Percentiles rank a stretch among this genome's conserved stretches.
Conservation (phyloP, 2,329 filamentous ascomycete genomes). For the Trichophaea hybrida region DNA sequence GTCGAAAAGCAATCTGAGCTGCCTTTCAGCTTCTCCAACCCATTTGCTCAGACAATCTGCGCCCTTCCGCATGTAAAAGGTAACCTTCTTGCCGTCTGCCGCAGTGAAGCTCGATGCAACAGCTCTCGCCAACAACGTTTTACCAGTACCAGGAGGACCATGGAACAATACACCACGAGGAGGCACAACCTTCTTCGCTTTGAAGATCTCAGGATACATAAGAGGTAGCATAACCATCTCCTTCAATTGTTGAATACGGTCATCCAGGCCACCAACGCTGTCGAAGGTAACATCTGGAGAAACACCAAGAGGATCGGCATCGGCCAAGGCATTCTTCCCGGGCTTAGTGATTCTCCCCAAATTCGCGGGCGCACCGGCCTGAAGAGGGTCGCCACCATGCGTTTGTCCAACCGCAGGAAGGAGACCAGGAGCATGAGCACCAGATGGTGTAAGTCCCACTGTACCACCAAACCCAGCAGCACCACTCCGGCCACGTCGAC, state of each 20-base stretch:
- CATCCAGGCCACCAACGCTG: conserved; percentile 79
- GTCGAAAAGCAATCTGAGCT: conserved; percentile 83
- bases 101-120: conserved; percentile 74
- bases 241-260: conserved; percentile 92
- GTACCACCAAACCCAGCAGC: conserved; percentile 18
- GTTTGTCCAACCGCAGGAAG: conserved; percentile 40
- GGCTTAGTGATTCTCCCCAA: conserved; percentile 85
- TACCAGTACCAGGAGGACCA: conserved; percentile 91
- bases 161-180: conserved; percentile 93
- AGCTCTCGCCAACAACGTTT: conserved; percentile 87
- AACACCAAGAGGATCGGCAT: conserved; percentile 87
- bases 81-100: conserved; percentile 81
- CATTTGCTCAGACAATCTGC: conserved; percentile 96
- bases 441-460: conserved; percentile 49
- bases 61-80: conserved; percentile 98
- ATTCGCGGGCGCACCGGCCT: conserved; percentile 55
- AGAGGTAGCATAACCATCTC: conserved; percentile 96
- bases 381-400: conserved; percentile 43
- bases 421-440: conserved; percentile 39
- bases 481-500: conserved; percentile 39
- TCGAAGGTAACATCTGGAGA: conserved; percentile 69
- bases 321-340: conserved; percentile 62
- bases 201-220: conserved; percentile 87
- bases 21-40: conserved; percentile 95
- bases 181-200: conserved; percentile 80